Evolutionary conservation across 495 filamentous ascomycete species (phyloP), one percentile per base, ranked within the genome.

Genomic region (Lentithecium fluviatile): DNA sequence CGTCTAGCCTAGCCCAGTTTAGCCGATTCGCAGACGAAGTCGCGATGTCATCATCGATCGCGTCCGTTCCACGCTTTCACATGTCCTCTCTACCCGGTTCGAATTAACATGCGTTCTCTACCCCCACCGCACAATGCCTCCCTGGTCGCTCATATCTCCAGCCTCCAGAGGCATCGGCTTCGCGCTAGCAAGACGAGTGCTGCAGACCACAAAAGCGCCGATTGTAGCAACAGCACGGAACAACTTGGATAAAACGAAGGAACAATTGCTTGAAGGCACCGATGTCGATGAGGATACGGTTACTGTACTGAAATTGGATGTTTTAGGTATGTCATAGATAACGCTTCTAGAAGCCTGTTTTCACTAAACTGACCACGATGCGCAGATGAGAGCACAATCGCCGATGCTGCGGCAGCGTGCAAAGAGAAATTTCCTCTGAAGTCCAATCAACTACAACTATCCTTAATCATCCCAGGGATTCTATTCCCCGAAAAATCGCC

Each of bases 101-200:
- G 13, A 8, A 12, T 20, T n/a, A 36, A 48, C 20, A 24, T 26
- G 26, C 46, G 46, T 19, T 15, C 20, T 3, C 26, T 32, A 32
- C 29, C n/a, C n/a, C n/a, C 29, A 32, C 29, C 10, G 10, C 29
- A 32, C 29, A 32, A 67, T 67, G 64, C 34, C 29, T 45, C 74
- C 76, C 15, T 76, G 78, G 74, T 58, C 71, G 34, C 68, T 85
- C 2, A 73, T 86, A 23, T 80, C 83, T 19, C 90, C 90, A 0
- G 82, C 88, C 11, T 90, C 86, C 11, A 78, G 88, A 21, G 90
- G 90, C 13, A 83, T 94, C 62, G 89, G 88, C 19, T 79, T 89
- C 62, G 83, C 86, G 24, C 75, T 95, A 15, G 83, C 86, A 5
- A 81, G 84, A 4, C 80, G 85, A 36, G 76, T 95, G 11, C 79